Evolutionary conservation across 345 rosid genomes (phyloP), one percentile per base, ranked within the genome.

Genomic region (Syzygium grande): DNA sequence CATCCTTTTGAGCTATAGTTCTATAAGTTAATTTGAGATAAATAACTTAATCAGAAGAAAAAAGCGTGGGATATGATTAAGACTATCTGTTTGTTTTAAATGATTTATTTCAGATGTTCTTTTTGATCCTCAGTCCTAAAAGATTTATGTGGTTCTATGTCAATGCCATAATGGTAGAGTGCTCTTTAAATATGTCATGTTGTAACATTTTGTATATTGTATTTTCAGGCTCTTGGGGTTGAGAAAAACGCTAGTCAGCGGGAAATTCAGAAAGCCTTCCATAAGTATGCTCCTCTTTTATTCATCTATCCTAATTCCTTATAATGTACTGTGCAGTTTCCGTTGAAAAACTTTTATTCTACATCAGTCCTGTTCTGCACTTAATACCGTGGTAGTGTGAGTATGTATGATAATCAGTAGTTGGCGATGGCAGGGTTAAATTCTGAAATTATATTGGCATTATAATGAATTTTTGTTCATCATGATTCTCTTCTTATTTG

Each of bases 181-280:
- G 49, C 83, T 73, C 27, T 73, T 73, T 73, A 5, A 73, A 38
- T 38, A 73, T 73, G 83, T 38, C 4, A 34, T 9, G 46, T 34
- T 17, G 46, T 68, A 16, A 68, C 79, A 1, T 68, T 73, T 73
- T 73, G 17, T 19, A 19, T 21, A 73, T 4, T 78, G 85, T 16
- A 43, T 11, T 85, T 13, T 61, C 94, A 98, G 99, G 95, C 95
- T 92, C 99, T 98, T 84, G 99, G 99, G 84, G 97, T 98, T 51
- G 96, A 96, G 58, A 89, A 89, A 43, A 95, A 93, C 54, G 99
- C 99, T 43, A 92, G 95, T 89, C 98, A 94, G 87, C 94, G 99
- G 9, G 98, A 98, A 84, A 98, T 98, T 86, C 99, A 98, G 91
- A 98, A 98, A 92, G 99, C 99, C 89, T 98, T 98, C 89, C 99